Conservation (phyloP, 306 rosid genomes). For the Boehmeria nivea region DNA sequence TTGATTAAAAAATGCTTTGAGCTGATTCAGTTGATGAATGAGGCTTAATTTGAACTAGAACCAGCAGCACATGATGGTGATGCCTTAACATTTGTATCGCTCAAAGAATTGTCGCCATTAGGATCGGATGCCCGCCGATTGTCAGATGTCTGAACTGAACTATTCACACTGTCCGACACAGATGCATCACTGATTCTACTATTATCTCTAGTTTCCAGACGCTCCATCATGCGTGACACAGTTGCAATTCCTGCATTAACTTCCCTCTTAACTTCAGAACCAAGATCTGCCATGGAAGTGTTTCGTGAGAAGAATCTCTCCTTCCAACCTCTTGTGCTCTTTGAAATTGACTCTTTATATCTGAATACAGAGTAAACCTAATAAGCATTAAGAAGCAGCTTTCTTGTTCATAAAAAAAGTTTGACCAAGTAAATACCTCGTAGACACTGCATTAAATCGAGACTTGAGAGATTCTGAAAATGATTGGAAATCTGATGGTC, state of each 20-base stretch:
- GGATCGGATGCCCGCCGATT: conserved; percentile 35
- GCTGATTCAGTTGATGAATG: conserved; percentile 27
- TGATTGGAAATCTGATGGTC: conserved; percentile 91
- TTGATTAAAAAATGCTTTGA: conserved; percentile 30
- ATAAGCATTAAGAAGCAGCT: conserved; percentile 4
- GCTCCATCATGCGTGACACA: conserved; percentile 87
- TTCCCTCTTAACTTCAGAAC: conserved; percentile 81
- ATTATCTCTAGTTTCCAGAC: conserved; percentile 69
- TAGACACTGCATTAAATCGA: conserved; percentile 77
- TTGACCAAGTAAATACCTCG: conserved; percentile 41
- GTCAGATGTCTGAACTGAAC: conserved; percentile 40
- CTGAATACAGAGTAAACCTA: conserved; percentile 28
- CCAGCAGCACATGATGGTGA: conserved; percentile 56
- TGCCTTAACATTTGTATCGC: conserved; percentile 37
- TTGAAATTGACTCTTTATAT: conserved; percentile 92
- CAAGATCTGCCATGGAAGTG: conserved; percentile 66
- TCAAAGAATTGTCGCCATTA: conserved; percentile 33
- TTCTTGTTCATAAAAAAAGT: conserved; percentile 8
- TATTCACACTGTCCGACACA: conserved; percentile 38
- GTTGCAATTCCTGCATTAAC: conserved; percentile 80
- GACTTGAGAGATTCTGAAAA: conserved; percentile 84
- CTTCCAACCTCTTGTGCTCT: conserved; percentile 94
- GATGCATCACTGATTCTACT: conserved; percentile 38
- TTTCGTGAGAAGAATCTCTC: conserved; percentile 90
- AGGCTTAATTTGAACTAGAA: conserved; percentile 68